Evolutionary conservation across 2,329 filamentous ascomycete genomes (phyloP).

Genomic region (Zasmidium angulare): DNA sequence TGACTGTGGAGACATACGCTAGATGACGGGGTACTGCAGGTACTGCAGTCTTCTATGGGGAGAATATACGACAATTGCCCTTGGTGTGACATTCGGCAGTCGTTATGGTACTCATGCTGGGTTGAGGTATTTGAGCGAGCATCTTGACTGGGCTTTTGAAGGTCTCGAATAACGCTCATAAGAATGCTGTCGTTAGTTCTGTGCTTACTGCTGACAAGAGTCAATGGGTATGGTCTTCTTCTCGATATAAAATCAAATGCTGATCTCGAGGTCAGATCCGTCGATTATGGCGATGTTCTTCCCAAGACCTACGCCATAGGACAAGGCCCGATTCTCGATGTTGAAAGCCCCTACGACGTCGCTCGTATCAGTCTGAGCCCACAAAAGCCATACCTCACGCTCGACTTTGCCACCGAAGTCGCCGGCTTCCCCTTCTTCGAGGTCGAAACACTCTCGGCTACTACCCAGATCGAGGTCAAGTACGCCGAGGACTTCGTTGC

Average conservation of each 20-base stretch:
- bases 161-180: too few relatives aligned
- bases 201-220: not conserved
- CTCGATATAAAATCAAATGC: not conserved
- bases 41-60: not conserved
- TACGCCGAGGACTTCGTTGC: slow-evolving; percentile 38
- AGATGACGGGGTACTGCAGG: not conserved
- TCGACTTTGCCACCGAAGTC: slow-evolving; percentile 33
- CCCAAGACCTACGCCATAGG: slow-evolving; percentile 5
- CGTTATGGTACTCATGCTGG: not conserved
- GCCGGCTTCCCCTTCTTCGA: slow-evolving; percentile 38
- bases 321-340: not conserved
- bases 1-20: not conserved
- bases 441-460: slow-evolving; percentile 24
- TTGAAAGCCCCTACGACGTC: not conserved
- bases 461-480: slow-evolving; percentile 38
- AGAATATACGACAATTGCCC: not conserved
- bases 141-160: too few relatives aligned
- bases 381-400: slow-evolving; percentile 4
- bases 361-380: slow-evolving; percentile 2
- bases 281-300: slow-evolving; percentile 15
- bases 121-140: not conserved
- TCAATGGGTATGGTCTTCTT: not conserved
- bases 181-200: not conserved
- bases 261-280: slow-evolving; percentile 1
- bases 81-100: not conserved